Evolutionary conservation across 2,329 filamentous ascomycete genomes (phyloP).

Genomic region (Alternaria triticimaculans): DNA sequence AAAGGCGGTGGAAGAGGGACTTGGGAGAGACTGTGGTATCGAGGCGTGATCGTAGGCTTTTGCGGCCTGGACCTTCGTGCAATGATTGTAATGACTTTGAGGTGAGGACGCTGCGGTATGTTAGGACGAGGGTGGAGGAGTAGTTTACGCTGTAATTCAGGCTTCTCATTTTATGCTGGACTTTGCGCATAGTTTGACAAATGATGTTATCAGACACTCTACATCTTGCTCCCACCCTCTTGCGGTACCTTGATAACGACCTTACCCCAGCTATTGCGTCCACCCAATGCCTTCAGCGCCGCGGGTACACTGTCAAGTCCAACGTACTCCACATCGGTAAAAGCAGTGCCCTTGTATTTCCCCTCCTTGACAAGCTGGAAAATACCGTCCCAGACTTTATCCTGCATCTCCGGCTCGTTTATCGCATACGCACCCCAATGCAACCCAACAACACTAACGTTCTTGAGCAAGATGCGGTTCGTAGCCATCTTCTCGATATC

Average conservation of each 20-base stretch:
- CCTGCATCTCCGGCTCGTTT: slow-evolving; percentile 73
- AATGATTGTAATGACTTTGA: slow-evolving; percentile 7
- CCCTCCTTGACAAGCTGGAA: slow-evolving; percentile 77
- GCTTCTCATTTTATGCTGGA: neutral
- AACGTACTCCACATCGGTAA: slow-evolving; percentile 79
- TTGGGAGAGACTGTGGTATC: neutral
- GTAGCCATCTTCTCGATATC: slow-evolving; percentile 89
- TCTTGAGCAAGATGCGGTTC: slow-evolving; percentile 93
- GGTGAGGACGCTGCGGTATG: slow-evolving; percentile 11
- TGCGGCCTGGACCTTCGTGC: neutral
- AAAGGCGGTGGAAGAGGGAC: slow-evolving; percentile 14
- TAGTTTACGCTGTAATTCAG: neutral
- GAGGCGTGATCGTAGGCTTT: neutral
- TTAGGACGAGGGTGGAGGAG: neutral
- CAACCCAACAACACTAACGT: slow-evolving; percentile 86
- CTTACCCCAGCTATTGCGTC: slow-evolving; percentile 91
- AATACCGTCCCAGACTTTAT: slow-evolving; percentile 81
- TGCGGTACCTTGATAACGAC: slow-evolving; percentile 88
- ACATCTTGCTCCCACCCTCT: slow-evolving; percentile 48
- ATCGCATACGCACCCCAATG: slow-evolving; percentile 88
- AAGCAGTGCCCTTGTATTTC: slow-evolving; percentile 83
- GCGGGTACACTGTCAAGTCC: slow-evolving; percentile 80
- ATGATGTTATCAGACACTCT: neutral
- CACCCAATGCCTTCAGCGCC: slow-evolving; percentile 78
- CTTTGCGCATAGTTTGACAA: neutral